Conservation (phyloP, 179 eudicot genomes). For the Silene coronaria region DNA sequence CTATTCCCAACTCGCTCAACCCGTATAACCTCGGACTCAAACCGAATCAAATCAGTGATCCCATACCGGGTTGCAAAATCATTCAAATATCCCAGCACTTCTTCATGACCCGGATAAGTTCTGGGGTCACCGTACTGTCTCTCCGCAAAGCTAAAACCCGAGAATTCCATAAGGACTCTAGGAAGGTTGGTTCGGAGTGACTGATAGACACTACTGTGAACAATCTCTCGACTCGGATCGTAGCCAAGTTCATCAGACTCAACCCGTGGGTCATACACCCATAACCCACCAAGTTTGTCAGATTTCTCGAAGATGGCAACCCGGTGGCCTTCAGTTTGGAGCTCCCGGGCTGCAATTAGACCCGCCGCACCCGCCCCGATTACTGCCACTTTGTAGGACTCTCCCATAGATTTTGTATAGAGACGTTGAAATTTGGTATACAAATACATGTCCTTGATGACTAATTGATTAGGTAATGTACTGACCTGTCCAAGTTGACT, state of each 20-base stretch:
- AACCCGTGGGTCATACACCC: slow-evolving; percentile 39
- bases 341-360: slow-evolving; percentile 41
- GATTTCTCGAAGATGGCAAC: slow-evolving; percentile 40
- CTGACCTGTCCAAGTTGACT: too few relatives aligned
- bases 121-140: slow-evolving; percentile 34
- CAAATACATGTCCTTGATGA: too few relatives aligned
- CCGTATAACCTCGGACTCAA: slow-evolving; percentile 36
- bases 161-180: slow-evolving; percentile 38
- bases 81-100: slow-evolving; percentile 33
- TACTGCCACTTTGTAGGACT: slow-evolving; percentile 35
- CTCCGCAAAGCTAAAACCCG: slow-evolving; percentile 31
- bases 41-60: slow-evolving; percentile 28
- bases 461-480: too few relatives aligned
- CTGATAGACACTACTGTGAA: slow-evolving; percentile 37
- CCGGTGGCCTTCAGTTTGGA: slow-evolving; percentile 35
- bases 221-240: slow-evolving; percentile 26
- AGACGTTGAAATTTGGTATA: too few relatives aligned
- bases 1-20: slow-evolving; percentile 31
- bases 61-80: slow-evolving; percentile 32
- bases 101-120: slow-evolving; percentile 39
- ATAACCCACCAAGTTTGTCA: slow-evolving; percentile 37
- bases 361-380: slow-evolving; percentile 50
- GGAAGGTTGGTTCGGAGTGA: slow-evolving; percentile 49
- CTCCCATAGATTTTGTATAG: slow-evolving; percentile 2
- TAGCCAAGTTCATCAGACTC: slow-evolving; percentile 40